These are phyloP conservation scores for Cryphonectria radicalis DNA, from an alignment of 2,329 filamentous ascomycete species.

Conservation along the genomic window DNA sequence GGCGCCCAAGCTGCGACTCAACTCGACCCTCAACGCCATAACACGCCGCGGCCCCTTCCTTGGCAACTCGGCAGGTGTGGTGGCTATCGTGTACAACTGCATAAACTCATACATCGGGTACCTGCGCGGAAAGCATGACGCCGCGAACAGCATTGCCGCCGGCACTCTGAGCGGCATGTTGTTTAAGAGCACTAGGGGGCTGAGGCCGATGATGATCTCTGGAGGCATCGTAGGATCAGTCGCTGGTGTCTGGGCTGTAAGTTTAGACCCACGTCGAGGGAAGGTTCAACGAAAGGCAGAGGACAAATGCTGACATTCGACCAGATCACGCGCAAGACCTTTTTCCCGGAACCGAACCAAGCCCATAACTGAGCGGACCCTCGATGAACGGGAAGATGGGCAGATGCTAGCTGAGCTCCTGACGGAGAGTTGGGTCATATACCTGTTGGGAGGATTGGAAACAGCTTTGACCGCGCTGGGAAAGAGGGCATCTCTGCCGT, in stretches of 20 bases:
- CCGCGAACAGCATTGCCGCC: slow-evolving; percentile 83
- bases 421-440: not conserved
- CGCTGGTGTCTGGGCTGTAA: slow-evolving; percentile 89
- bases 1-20: slow-evolving; percentile 89
- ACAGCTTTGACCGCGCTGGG: not conserved
- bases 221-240: slow-evolving; percentile 85
- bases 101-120: slow-evolving; percentile 85
- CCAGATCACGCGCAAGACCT: slow-evolving; percentile 34
- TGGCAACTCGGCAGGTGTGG: slow-evolving; percentile 92
- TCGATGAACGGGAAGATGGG: no score
- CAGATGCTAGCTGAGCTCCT: not conserved
- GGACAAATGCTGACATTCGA: slow-evolving; percentile 6
- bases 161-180: slow-evolving; percentile 89
- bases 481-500: not conserved
- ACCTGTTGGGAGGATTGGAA: not conserved
- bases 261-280: slow-evolving; percentile 42
- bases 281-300: not conserved
- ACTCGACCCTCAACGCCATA: slow-evolving; percentile 92
- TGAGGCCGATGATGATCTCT: slow-evolving; percentile 93
- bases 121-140: slow-evolving; percentile 82
- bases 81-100: slow-evolving; percentile 95
- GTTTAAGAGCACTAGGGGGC: slow-evolving; percentile 92
- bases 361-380: not conserved
- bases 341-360: slow-evolving; percentile 32
- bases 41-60: slow-evolving; percentile 92